Conservation (phyloP, 2,329 filamentous ascomycete genomes). For the Diaporthe citri region DNA sequence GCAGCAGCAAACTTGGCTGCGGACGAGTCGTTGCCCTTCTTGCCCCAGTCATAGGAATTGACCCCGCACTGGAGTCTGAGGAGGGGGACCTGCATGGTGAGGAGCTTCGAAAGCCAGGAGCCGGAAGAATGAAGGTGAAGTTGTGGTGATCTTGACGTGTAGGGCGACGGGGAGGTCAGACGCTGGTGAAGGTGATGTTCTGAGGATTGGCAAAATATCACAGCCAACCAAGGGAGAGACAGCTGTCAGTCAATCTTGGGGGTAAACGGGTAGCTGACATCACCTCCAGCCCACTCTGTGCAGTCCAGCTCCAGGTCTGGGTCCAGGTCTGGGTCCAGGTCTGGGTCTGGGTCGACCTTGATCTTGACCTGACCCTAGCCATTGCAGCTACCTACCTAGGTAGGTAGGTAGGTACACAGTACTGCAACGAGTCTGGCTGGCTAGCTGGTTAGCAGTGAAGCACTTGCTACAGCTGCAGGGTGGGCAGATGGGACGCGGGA, state of each 20-base stretch:
- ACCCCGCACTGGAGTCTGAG: constrained; percentile 90
- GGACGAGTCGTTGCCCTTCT: constrained; percentile 87
- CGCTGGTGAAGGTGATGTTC: not conserved
- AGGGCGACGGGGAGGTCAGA: not conserved
- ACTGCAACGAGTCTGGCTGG: not conserved
- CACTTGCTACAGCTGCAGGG: constrained; percentile 8
- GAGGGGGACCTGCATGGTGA: constrained; percentile 79
- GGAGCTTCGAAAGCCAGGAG: not conserved
- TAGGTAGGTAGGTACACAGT: not conserved
- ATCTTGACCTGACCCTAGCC: not conserved
- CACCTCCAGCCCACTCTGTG: constrained; percentile 1
- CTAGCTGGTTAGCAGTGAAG: not conserved
- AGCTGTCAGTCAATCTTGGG: not conserved
- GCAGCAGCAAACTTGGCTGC: constrained; percentile 91
- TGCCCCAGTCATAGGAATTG: constrained; percentile 99
- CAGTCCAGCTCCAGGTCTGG: not conserved
- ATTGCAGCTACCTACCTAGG: too few relatives aligned
- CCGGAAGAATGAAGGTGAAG: not conserved
- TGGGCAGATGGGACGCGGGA: not conserved
- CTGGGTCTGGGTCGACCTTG: not conserved
- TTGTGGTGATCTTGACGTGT: not conserved
- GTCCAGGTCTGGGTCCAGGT: not conserved
- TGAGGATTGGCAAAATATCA: not conserved
- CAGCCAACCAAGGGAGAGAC: constrained; percentile 6
- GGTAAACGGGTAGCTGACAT: constrained; percentile 8